phyloP scores from a whole-genome alignment of 306 rosid genomes.

The Vigna mungo region DNA sequence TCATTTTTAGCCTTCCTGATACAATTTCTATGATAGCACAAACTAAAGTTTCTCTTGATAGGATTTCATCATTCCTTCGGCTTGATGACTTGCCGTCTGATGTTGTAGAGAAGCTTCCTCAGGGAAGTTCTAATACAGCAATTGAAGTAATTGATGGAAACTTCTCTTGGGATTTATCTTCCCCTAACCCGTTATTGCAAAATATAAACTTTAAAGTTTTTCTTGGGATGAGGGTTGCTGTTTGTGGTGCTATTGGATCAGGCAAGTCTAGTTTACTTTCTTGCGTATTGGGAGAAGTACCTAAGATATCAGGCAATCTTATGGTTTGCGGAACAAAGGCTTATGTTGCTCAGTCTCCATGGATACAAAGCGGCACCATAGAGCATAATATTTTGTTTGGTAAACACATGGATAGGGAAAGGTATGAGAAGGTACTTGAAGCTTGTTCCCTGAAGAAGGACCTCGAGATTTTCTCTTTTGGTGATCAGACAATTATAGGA shows the following conservation, averaged over 20 bases:
- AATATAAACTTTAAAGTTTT: constrained; percentile 46
- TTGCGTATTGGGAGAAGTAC: constrained; percentile 82
- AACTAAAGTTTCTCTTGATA: constrained; percentile 62
- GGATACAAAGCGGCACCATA: constrained; percentile 92
- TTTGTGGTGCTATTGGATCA: constrained; percentile 67
- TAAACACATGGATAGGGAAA: constrained; percentile 71
- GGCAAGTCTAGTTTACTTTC: constrained; percentile 89
- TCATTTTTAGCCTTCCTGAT: constrained; percentile 56
- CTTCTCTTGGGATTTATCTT: constrained; percentile 63
- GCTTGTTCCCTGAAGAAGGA: constrained; percentile 90
- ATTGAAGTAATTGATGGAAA: constrained; percentile 53
- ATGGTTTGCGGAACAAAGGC: constrained; percentile 88
- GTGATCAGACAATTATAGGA: constrained; percentile 89
- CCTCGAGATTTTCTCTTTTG: constrained; percentile 74
- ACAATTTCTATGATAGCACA: constrained; percentile 56
- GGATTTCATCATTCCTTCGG: constrained; percentile 57
- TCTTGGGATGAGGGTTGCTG: constrained; percentile 57
- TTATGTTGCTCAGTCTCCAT: constrained; percentile 88
- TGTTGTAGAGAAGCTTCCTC: constrained; percentile 55
- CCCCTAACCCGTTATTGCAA: constrained; percentile 43
- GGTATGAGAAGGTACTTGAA: constrained; percentile 79
- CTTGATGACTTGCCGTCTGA: constrained; percentile 52
- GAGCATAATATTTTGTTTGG: constrained; percentile 87
- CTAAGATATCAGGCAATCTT: constrained; percentile 70
- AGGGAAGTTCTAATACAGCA: constrained; percentile 48